These are phyloP conservation scores for Heteromeles arbutifolia DNA, from an alignment of 306 rosid species.

Conservation along the genomic window DNA sequence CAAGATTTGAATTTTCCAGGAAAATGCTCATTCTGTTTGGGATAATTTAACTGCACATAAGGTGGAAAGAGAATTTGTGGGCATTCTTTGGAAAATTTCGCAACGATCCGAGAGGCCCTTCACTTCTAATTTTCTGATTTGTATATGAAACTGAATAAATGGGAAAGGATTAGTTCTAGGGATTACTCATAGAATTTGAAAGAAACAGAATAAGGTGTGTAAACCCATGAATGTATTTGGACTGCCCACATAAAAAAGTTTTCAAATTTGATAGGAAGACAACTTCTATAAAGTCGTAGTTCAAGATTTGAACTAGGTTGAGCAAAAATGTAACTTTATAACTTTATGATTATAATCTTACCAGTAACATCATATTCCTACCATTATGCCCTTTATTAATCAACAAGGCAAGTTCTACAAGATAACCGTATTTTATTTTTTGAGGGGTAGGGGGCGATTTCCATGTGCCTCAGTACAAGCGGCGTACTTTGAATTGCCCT, in stretches of 20 bases:
- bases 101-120: neutral
- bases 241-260: neutral
- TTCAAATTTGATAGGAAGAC: neutral
- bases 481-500: neutral
- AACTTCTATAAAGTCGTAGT: neutral
- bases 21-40: neutral
- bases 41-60: neutral
- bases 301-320: neutral
- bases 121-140: neutral
- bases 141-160: neutral
- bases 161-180: neutral
- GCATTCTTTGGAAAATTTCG: neutral
- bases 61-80: neutral
- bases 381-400: neutral
- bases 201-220: neutral
- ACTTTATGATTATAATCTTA: neutral
- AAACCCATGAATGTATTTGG: neutral
- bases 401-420: neutral
- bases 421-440: neutral
- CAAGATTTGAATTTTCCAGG: neutral
- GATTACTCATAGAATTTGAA: neutral
- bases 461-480: neutral
- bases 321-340: neutral
- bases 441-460: neutral
- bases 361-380: neutral